Conservation (phyloP, 306 rosid species). For the Quercus dentata region DNA sequence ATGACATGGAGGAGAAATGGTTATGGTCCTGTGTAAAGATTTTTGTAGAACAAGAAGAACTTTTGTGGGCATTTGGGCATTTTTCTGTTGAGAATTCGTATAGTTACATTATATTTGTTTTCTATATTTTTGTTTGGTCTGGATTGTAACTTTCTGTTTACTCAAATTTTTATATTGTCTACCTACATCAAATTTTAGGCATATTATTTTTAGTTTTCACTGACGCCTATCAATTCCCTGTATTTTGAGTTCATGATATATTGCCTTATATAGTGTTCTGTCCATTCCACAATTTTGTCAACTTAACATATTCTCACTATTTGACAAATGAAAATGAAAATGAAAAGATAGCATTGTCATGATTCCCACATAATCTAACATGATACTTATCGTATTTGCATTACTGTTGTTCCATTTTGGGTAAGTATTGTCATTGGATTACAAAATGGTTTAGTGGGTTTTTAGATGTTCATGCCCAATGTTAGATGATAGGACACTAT, state of each 20-base stretch:
- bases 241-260: not conserved
- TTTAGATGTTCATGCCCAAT: not conserved
- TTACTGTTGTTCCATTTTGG: too few relatives aligned
- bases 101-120: not conserved
- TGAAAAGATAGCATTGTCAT: not conserved
- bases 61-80: not conserved
- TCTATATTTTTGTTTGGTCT: not conserved
- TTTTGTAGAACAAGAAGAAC: not conserved
- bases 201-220: not conserved
- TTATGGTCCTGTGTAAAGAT: not conserved
- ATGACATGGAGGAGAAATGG: slow-evolving; percentile 20
- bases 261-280: not conserved
- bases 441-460: not conserved
- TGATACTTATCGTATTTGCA: not conserved
- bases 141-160: not conserved
- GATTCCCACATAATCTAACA: not conserved
- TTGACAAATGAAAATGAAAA: not conserved
- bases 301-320: not conserved
- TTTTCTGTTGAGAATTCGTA: not conserved
- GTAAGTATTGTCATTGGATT: not conserved
- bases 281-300: not conserved
- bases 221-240: not conserved
- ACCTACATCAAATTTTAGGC: not conserved
- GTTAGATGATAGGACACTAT: not conserved
- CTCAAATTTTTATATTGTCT: not conserved